A percentile compares a stretch with the other conserved stretches of the same genome.
These are phyloP conservation scores for Schizosaccharomyces cryophilus DNA, from an alignment of 805 yeast species.

Conservation along the genomic window DNA sequence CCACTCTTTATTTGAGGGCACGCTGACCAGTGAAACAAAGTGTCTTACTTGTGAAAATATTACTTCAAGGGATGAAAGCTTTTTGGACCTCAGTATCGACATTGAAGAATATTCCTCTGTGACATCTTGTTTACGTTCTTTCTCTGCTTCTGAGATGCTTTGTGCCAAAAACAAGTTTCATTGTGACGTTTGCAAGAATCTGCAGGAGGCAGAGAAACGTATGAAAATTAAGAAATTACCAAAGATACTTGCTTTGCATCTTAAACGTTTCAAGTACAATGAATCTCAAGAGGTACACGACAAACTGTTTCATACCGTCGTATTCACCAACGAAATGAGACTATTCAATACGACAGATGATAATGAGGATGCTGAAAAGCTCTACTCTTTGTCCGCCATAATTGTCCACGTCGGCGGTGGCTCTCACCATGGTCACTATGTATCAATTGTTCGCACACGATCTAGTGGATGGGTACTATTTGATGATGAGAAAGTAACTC, in stretches of 20 bases:
- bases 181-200: conserved; percentile 70
- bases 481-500: conserved; percentile 87
- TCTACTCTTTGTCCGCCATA: conserved; percentile 62
- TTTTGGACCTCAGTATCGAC: conserved; percentile 69
- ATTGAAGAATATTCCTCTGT: conserved; percentile 50
- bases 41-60: conserved; percentile 73
- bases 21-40: conserved; percentile 62
- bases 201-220: conserved; percentile 83
- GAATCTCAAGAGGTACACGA: conserved; percentile 61
- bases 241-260: conserved; percentile 51
- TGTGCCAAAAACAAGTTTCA: conserved; percentile 74
- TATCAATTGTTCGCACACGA: conserved; percentile 56
- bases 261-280: conserved; percentile 78
- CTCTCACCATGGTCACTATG: conserved; percentile 93
- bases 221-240: conserved; percentile 63
- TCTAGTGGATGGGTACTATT: conserved; percentile 70
- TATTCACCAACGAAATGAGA: conserved; percentile 49
- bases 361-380: conserved; percentile 25
- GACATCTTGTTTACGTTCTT: conserved; percentile 55
- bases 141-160: conserved; percentile 64
- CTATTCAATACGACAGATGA: conserved; percentile 40
- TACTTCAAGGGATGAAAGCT: conserved; percentile 61
- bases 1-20: conserved; percentile 59
- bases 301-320: conserved; percentile 64
- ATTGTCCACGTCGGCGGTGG: conserved; percentile 95